Conservation (phyloP, 331 rosid species). For the Malus hybrid region DNA sequence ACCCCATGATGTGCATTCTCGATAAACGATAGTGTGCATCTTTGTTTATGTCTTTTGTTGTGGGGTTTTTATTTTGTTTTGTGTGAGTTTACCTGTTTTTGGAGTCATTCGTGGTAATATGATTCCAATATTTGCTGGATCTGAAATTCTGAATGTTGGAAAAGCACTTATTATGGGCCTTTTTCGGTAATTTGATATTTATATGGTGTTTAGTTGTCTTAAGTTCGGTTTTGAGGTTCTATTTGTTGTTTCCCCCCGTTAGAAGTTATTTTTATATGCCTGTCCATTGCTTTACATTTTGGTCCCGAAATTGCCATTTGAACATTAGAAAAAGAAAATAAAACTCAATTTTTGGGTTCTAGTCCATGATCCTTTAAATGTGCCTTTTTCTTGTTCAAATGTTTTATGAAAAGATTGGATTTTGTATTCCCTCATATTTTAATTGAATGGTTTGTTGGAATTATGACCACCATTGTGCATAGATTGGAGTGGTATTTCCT, state of each 20-base stretch:
- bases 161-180: not conserved
- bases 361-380: not conserved
- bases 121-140: not conserved
- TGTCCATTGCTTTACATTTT: not conserved
- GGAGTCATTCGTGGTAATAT: not conserved
- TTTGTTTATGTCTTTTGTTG: not conserved
- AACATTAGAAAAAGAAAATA: not conserved
- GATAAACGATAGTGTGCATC: not conserved
- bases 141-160: not conserved
- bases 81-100: not conserved
- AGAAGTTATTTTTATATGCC: not conserved
- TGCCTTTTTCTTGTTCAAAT: not conserved
- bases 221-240: not conserved
- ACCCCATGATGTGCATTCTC: not conserved
- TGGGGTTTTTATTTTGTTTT: not conserved
- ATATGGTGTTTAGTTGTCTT: not conserved
- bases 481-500: not conserved
- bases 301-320: not conserved
- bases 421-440: not conserved
- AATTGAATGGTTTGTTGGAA: not conserved
- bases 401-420: not conserved
- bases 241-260: not conserved
- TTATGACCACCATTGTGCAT: not conserved
- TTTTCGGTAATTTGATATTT: not conserved
- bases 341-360: not conserved